These are phyloP conservation scores for Babesia caballi DNA, from an alignment of 169 alveolate species.

Conservation along the genomic window DNA sequence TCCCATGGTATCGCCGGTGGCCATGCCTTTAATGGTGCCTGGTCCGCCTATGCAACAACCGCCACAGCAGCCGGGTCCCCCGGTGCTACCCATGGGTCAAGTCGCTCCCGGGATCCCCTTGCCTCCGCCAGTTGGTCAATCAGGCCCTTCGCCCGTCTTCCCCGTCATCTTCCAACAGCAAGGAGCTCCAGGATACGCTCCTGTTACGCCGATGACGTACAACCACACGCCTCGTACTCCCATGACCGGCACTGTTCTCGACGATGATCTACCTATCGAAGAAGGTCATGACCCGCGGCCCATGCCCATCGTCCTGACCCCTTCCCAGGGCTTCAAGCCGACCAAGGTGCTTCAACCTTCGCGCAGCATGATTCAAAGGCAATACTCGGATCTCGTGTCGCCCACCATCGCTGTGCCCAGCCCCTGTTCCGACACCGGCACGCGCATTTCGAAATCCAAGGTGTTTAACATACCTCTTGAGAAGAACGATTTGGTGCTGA, in stretches of 20 bases:
- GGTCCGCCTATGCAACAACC: too few species aligned
- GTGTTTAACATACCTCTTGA: conserved; percentile 26
- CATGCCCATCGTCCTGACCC: background rate
- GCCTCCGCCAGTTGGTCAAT: background rate
- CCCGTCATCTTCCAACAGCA: background rate
- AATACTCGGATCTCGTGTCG: background rate
- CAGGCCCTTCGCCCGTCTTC: background rate
- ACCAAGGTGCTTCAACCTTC: background rate
- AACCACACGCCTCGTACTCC: background rate
- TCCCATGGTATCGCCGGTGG: background rate
- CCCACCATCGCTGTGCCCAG: background rate
- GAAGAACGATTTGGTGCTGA: conserved; percentile 6
- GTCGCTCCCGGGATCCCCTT: background rate
- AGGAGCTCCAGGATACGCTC: conserved; percentile 5
- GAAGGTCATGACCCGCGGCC: background rate
- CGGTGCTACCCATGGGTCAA: background rate
- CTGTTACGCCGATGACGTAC: conserved; percentile 6
- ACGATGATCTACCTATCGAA: background rate
- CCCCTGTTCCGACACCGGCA: background rate
- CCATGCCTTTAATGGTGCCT: conserved; percentile 1
- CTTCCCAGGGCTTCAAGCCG: background rate
- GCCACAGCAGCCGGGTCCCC: background rate
- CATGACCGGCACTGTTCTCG: background rate
- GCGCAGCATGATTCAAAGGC: background rate
- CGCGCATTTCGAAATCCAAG: background rate